phyloP scores from a whole-genome alignment of 2,329 filamentous ascomycete species.

The Colletotrichum agaves region DNA sequence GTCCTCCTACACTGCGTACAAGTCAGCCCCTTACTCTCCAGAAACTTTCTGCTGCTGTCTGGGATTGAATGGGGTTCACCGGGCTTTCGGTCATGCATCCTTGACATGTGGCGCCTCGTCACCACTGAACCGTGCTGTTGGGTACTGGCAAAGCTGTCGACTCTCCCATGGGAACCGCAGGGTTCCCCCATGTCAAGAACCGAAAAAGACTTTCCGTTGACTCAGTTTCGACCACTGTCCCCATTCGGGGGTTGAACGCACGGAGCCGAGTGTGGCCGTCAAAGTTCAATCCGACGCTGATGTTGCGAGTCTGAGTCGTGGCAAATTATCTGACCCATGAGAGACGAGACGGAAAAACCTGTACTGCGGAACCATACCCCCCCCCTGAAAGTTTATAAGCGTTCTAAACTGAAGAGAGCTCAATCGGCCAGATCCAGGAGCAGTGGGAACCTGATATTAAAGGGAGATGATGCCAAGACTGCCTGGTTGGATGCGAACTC shows the following conservation, averaged over 20 bases:
- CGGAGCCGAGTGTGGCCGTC: background rate
- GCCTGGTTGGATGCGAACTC: background rate
- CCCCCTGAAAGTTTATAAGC: no score
- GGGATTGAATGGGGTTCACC: constrained; percentile 31
- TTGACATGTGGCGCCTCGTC: constrained; percentile 30
- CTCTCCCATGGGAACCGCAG: constrained; percentile 7
- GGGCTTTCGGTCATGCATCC: constrained; percentile 20
- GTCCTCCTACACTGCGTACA: background rate
- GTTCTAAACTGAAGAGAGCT: no score
- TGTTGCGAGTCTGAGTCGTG: constrained; percentile 11
- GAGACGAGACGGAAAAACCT: background rate
- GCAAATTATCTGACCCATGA: background rate
- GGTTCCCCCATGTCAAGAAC: constrained; percentile 14
- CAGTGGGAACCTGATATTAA: constrained; percentile 37
- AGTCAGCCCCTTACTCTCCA: constrained; percentile 23
- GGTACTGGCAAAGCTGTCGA: background rate
- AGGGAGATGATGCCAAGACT: constrained; percentile 15
- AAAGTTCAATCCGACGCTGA: background rate
- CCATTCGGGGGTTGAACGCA: background rate
- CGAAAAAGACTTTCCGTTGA: constrained; percentile 28
- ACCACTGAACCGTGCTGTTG: constrained; percentile 22
- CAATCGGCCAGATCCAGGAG: no score
- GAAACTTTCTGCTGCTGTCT: constrained; percentile 33
- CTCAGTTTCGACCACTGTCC: constrained; percentile 32
- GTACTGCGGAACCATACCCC: no score